Conservation (phyloP, 2,329 filamentous ascomycete species). For the Sarocladium strictum region DNA sequence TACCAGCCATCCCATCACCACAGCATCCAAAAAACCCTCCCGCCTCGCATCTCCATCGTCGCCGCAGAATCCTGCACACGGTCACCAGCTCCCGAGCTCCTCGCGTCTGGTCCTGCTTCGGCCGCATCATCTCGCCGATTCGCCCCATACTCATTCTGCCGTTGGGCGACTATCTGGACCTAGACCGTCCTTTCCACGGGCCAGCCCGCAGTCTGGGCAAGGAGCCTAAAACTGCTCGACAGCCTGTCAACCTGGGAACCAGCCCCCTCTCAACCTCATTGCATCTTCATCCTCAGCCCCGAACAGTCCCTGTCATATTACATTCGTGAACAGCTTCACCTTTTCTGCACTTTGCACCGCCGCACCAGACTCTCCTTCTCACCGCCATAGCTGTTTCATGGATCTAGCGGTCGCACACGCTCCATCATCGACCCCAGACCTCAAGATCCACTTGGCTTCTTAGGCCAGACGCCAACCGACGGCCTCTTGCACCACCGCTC, state of each 20-base stretch:
- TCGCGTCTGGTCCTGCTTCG: neutral
- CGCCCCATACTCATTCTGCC: neutral
- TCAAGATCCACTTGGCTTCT: neutral
- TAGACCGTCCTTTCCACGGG: neutral
- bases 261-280: neutral
- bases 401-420: conserved; percentile 6
- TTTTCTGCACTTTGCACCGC: neutral
- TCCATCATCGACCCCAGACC: neutral
- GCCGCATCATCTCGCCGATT: neutral
- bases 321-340: neutral
- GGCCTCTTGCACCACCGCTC: neutral
- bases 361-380: neutral
- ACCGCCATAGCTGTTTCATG: conserved; percentile 6
- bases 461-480: neutral
- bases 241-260: neutral
- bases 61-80: neutral
- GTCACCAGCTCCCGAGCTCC: neutral
- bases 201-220: neutral
- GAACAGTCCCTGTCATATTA: neutral
- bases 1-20: neutral
- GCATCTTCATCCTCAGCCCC: neutral
- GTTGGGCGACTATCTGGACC: conserved; percentile 5
- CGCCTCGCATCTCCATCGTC: neutral
- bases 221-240: conserved; percentile 3
- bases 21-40: neutral